A percentile compares a stretch with the other conserved stretches of the same genome.
These are phyloP conservation scores for Micractinium conductrix DNA, from an alignment of 139 green algal genomes.

Conservation along the genomic window DNA sequence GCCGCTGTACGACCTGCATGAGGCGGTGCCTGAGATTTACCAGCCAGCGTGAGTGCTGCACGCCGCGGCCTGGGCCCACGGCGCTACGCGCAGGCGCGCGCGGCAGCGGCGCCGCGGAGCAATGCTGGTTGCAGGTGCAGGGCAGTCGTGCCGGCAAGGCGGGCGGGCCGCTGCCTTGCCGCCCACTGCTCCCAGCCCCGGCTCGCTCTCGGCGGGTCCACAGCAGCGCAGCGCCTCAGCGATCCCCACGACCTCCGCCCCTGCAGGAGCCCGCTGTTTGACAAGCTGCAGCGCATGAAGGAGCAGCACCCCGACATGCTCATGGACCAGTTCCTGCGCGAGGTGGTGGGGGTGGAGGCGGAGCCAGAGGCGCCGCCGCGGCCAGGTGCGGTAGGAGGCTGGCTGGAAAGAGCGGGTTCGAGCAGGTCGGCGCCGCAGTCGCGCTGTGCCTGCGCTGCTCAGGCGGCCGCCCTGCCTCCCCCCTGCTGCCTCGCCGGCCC, in stretches of 20 bases:
- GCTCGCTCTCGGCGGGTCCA: too few species aligned
- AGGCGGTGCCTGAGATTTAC: constrained; percentile 41
- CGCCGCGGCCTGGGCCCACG: background rate
- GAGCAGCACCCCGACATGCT: constrained; percentile 14
- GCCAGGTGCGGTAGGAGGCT: background rate
- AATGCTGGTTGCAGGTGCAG: too few species aligned
- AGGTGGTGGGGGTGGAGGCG: background rate
- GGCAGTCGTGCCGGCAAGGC: too few species aligned
- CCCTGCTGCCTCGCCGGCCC: too few species aligned
- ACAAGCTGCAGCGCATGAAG: constrained; percentile 17
- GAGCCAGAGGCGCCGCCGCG: constrained; percentile 9
- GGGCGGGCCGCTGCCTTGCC: too few species aligned
- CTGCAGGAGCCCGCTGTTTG: constrained; percentile 12
- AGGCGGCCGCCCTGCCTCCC: background rate
- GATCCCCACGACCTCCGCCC: too few species aligned
- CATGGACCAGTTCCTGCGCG: background rate
- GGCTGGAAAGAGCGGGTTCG: background rate
- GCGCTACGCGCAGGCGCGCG: too few species aligned
- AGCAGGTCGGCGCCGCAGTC: too few species aligned
- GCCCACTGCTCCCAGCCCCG: too few species aligned
- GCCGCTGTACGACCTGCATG: constrained; percentile 56
- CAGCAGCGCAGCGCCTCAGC: too few species aligned
- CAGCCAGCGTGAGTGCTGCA: constrained; percentile 4
- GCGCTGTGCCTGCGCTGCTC: background rate
- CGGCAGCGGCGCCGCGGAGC: too few species aligned